Percentiles rank a stretch among this genome's conserved stretches.
These are phyloP conservation scores for Hyaloperonospora arabidopsidis DNA, from an alignment of 352 stramenopile genomes.

Conservation along the genomic window DNA sequence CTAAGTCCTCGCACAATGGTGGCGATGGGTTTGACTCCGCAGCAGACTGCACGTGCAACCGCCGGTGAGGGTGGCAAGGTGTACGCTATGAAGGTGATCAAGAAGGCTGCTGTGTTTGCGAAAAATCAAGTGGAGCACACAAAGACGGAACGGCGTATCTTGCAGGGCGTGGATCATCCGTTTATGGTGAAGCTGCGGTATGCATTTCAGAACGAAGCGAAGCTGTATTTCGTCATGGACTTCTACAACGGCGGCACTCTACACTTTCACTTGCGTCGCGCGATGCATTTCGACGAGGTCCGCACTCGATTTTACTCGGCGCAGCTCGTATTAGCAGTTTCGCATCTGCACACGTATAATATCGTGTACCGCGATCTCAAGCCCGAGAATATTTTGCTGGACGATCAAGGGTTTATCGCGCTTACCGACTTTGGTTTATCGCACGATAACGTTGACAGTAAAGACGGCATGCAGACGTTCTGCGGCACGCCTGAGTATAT, in stretches of 20 bases:
- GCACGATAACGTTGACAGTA: conserved; percentile 67
- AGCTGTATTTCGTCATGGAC: conserved; percentile 87
- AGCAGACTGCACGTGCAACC: conserved; percentile 27
- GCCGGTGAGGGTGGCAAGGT: conserved; percentile 38
- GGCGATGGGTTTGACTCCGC: conserved; percentile 32
- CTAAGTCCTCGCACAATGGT: conserved; percentile 33
- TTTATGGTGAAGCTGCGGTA: conserved; percentile 85
- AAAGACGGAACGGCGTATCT: conserved; percentile 83
- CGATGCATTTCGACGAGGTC: conserved; percentile 61
- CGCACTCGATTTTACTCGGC: conserved; percentile 72
- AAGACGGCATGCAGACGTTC: conserved; percentile 74
- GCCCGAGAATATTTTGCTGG: conserved; percentile 81
- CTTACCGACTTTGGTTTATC: conserved; percentile 87
- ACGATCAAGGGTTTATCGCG: conserved; percentile 76
- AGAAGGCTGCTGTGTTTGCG: conserved; percentile 81
- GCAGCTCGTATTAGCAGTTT: conserved; percentile 73
- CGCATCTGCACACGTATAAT: conserved; percentile 79
- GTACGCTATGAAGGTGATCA: conserved; percentile 90
- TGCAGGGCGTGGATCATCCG: conserved; percentile 79
- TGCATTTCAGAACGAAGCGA: conserved; percentile 78
- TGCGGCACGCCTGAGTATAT: conserved; percentile 84
- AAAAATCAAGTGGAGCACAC: conserved; percentile 89
- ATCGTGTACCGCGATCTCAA: conserved; percentile 85
- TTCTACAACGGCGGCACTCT: conserved; percentile 84
- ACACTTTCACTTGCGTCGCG: conserved; percentile 69